phyloP scores from a whole-genome alignment of 2,329 filamentous ascomycete species.

The Fusarium oligoseptatum region DNA sequence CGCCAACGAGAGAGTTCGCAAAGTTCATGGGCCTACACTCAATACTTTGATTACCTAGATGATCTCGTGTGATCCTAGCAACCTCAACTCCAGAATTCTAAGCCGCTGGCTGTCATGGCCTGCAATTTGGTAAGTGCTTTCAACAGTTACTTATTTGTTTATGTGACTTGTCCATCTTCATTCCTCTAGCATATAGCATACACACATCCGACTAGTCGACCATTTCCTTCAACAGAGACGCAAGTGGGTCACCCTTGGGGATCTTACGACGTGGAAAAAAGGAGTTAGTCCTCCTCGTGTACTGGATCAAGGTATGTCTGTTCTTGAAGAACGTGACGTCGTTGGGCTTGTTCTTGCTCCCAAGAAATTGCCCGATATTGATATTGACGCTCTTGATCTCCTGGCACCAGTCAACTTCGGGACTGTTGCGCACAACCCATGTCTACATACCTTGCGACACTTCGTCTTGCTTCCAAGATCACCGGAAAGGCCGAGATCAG shows the following conservation, averaged over 20 bases:
- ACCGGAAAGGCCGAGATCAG: constrained; percentile 56
- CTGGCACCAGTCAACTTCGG: constrained; percentile 46
- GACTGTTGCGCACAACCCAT: not conserved
- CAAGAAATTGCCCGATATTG: constrained; percentile 65
- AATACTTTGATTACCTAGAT: too few species aligned
- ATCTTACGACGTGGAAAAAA: constrained; percentile 56
- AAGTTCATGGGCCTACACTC: too few species aligned
- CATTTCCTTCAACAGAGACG: constrained; percentile 25
- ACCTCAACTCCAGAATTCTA: too few species aligned
- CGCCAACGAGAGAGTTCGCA: too few species aligned
- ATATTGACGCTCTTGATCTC: constrained; percentile 58
- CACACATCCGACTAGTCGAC: not conserved
- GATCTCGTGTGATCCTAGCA: too few species aligned
- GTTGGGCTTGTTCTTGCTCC: constrained; percentile 45
- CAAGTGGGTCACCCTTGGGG: constrained; percentile 56
- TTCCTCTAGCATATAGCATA: not conserved
- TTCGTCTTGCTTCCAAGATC: constrained; percentile 58
- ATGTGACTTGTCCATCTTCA: not conserved
- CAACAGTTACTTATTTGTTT: not conserved
- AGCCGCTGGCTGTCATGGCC: too few species aligned
- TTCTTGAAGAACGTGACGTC: constrained; percentile 51
- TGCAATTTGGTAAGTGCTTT: too few species aligned
- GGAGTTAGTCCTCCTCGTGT: constrained; percentile 16
- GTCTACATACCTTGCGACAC: constrained; percentile 57
- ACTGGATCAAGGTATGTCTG: constrained; percentile 46